Base-by-base conservation (phyloP, 176 grass and related monocot species). In the Otatea glauca region DNA sequence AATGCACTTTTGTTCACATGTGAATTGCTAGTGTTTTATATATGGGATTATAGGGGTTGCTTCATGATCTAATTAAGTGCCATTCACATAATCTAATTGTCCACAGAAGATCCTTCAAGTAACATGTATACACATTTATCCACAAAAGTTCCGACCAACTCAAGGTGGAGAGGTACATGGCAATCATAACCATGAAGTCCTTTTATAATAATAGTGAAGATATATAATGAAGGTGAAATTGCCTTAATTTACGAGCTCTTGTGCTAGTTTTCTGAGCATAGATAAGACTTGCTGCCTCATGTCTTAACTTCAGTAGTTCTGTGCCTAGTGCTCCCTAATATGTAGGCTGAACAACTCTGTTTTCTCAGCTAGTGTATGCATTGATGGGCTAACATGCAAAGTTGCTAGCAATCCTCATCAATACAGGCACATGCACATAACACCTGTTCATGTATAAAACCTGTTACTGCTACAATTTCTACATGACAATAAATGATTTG, bases 401-500 rank as follows among this genome's bases (percentile, higher is more conserved):
- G n/a, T 62, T 62, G 59, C 59, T 27, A 47, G 32, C 39, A 11
- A 44, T 49, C 42, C 25, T 79, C 9, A 65, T 66, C 9, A 49
- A 37, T 15, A 39, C 3, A 79, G 44, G 35, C 44, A 38, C 17
- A 23, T 49, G 45, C 27, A 24, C 43, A 12, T 47, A 68, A 47
- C 4, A 50, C 68, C n/a, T 45, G 11, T 47, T 47, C n/a, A 71
- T 25, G n/a, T 47, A 71, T 71, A 44, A n/a, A 45, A 70, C 21
- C 41, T 27, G 42, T 47, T 47, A 48, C 65, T 65, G 9, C 17
- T 63, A 45, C 58, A 62, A 45, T 61, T 78, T 45, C 42, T 13
- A 47, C 49, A 70, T 81, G n/a, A 4, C 18, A 64, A 32, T 65
- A 47, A 79, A 45, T 65, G 60, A 9, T 77, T 76, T 43, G 41